Conservation (phyloP, 345 rosid species). For the Pistacia atlantica region DNA sequence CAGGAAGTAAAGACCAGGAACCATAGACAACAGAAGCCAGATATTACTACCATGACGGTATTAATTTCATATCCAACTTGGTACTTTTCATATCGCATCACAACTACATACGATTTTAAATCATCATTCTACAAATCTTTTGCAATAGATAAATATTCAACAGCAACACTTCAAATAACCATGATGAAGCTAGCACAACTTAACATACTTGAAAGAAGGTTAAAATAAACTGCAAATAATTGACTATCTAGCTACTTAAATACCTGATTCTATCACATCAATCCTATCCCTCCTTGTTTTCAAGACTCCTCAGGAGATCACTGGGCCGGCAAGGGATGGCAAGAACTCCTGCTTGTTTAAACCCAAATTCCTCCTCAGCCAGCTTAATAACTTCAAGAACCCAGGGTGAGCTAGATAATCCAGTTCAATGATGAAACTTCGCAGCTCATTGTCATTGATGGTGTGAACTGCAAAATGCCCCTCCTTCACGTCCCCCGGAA, state of each 20-base stretch:
- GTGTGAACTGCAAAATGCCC: slow-evolving; percentile 28
- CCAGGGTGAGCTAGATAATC: slow-evolving; percentile 23
- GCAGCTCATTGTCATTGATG: slow-evolving; percentile 11
- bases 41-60: background rate
- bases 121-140: background rate
- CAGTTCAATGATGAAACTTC: slow-evolving; percentile 23
- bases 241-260: background rate
- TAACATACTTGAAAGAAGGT: background rate
- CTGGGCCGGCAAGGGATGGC: slow-evolving; percentile 21
- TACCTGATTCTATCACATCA: background rate
- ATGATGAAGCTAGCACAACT: background rate
- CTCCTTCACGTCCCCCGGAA: slow-evolving; percentile 18
- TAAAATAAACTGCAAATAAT: background rate
- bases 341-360: slow-evolving; percentile 25
- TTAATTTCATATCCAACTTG: background rate
- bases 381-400: slow-evolving; percentile 23
- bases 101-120: background rate
- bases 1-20: background rate
- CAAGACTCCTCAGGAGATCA: slow-evolving; percentile 21
- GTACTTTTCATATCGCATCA: background rate
- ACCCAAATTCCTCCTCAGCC: slow-evolving; percentile 30
- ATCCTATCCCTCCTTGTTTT: background rate
- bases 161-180: background rate
- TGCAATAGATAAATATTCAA: background rate
- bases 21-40: background rate